Evolutionary conservation across 169 alveolate species (phyloP).

Genomic region (Sarcocystis neurona): DNA sequence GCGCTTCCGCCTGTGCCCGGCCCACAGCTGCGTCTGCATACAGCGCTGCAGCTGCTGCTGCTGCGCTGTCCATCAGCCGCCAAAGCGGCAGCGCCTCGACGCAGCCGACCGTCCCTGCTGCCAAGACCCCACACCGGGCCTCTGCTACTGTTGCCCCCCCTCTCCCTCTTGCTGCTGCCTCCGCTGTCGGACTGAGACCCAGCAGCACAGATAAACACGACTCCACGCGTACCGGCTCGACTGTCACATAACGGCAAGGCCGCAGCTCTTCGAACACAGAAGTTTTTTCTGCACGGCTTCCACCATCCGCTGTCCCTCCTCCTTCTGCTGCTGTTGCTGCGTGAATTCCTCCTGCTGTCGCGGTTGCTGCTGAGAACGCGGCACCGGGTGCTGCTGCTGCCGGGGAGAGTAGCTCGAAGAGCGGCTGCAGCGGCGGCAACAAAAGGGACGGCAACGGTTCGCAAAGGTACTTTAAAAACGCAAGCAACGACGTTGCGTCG

Average conservation of each 20-base stretch:
- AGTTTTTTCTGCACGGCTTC: too few relatives aligned
- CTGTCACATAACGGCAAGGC: slow-evolving; percentile 35
- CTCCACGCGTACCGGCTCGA: slow-evolving; percentile 51
- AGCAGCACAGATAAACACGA: slow-evolving; percentile 50
- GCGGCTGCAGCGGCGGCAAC: slow-evolving; percentile 43
- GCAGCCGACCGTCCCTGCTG: slow-evolving; percentile 44
- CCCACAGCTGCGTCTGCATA: neutral
- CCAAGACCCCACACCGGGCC: slow-evolving; percentile 14
- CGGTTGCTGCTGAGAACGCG: slow-evolving; percentile 1
- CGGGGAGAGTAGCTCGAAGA: slow-evolving; percentile 4
- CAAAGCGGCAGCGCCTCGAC: slow-evolving; percentile 58
- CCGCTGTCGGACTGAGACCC: slow-evolving; percentile 31
- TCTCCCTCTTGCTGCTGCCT: neutral
- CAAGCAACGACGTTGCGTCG: slow-evolving; percentile 43
- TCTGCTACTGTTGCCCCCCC: neutral
- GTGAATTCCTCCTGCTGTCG: neutral
- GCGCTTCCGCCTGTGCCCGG: neutral
- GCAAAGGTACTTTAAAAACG: slow-evolving; percentile 35
- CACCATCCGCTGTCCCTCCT: neutral
- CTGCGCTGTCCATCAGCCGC: slow-evolving; percentile 49
- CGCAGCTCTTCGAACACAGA: too few relatives aligned
- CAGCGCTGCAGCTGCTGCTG: slow-evolving; percentile 32
- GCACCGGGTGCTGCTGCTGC: slow-evolving; percentile 27
- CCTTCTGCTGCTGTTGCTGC: neutral
- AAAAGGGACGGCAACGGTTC: slow-evolving; percentile 42